phyloP scores from a whole-genome alignment of 768 basidiomycete genomes.

The Obba rivulosa region DNA sequence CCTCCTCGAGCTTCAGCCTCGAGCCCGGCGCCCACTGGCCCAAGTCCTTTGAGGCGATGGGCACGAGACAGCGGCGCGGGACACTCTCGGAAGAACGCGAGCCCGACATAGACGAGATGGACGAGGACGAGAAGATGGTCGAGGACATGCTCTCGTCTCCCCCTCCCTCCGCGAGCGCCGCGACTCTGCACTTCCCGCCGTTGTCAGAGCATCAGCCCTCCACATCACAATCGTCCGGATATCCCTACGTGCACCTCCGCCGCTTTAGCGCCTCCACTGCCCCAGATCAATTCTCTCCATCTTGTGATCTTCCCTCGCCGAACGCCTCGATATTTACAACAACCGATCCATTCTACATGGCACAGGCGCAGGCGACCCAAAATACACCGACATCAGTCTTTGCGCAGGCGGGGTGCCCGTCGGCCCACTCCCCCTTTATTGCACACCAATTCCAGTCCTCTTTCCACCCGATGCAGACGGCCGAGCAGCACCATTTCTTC shows the following conservation, averaged over 20 bases:
- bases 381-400: constrained; percentile 26
- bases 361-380: constrained; percentile 34
- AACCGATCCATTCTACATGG: constrained; percentile 47
- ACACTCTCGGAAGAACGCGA: constrained; percentile 23
- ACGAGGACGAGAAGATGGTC: constrained; percentile 39
- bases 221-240: constrained; percentile 9
- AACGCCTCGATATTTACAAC: constrained; percentile 34
- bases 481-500: constrained; percentile 4
- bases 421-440: constrained; percentile 37
- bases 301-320: constrained; percentile 21
- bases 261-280: constrained; percentile 12
- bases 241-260: constrained; percentile 3
- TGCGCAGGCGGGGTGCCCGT: constrained; percentile 31
- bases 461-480: neutral
- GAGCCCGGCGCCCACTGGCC: constrained; percentile 17
- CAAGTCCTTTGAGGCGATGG: constrained; percentile 24
- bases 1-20: constrained; percentile 20
- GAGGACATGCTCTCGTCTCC: constrained; percentile 40
- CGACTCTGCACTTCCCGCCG: constrained; percentile 10
- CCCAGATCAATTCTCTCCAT: constrained; percentile 2
- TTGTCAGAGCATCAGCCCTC: constrained; percentile 5
- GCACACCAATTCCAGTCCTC: constrained; percentile 1
- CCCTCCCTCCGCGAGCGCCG: constrained; percentile 12
- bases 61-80: constrained; percentile 12
- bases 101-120: constrained; percentile 34